Conservation (phyloP, 148 eudicot genomes). For the Camellia japonica region DNA sequence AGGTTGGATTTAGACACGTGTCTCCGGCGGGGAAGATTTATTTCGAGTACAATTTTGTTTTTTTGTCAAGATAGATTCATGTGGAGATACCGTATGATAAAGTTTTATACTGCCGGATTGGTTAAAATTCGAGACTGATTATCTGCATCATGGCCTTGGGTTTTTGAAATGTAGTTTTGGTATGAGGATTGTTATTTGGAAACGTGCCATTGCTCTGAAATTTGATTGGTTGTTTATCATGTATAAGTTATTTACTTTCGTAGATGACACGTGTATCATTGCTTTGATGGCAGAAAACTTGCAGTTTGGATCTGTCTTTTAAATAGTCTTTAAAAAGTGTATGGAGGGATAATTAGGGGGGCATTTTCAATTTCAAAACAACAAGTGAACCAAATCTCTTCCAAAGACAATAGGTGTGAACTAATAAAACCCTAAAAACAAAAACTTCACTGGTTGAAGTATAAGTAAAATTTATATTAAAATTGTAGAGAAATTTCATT, state of each 20-base stretch:
- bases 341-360: neutral
- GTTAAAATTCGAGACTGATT: neutral
- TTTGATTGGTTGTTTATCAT: neutral
- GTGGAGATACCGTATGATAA: no score
- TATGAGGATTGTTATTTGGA: neutral
- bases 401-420: no score
- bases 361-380: no score
- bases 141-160: neutral
- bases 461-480: neutral
- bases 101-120: no score
- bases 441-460: no score
- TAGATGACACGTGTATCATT: neutral
- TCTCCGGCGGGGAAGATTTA: no score
- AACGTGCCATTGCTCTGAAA: neutral
- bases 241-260: neutral
- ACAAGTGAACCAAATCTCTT: no score
- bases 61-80: no score
- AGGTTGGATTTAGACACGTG: neutral
- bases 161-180: neutral
- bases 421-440: no score
- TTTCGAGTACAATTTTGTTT: no score
- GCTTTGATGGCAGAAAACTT: no score
- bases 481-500: neutral
- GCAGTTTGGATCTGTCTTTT: no score
- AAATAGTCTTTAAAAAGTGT: neutral